These are phyloP conservation scores for Ustilago bromivora DNA, from an alignment of 1,284 basidiomycete genomes.

Conservation along the genomic window DNA sequence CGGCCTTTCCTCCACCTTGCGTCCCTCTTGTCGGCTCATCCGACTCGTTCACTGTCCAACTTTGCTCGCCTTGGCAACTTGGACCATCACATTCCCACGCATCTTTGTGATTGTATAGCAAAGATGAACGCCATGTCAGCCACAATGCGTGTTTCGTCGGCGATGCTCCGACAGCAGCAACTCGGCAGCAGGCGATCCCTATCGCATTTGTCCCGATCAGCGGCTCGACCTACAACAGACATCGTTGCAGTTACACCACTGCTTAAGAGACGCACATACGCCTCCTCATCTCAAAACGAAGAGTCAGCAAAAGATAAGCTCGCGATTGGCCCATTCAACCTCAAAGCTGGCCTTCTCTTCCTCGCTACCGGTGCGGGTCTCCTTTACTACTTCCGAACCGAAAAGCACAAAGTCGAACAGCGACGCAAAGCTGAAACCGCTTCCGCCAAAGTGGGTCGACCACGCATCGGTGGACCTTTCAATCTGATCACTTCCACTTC, in stretches of 20 bases:
- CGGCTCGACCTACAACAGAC: conserved; percentile 3
- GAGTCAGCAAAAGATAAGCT: conserved; percentile 48
- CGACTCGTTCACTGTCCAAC: neutral
- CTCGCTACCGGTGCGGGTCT: conserved; percentile 83
- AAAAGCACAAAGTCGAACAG: conserved; percentile 75
- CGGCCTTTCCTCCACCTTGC: conserved; percentile 9
- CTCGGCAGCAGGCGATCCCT: conserved; percentile 10
- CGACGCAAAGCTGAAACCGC: conserved; percentile 50
- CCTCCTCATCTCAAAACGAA: conserved; percentile 34
- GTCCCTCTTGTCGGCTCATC: neutral
- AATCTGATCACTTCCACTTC: conserved; percentile 59
- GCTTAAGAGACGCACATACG: conserved; percentile 6
- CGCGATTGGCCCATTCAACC: conserved; percentile 78
- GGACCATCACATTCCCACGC: neutral
- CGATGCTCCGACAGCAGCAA: conserved; percentile 12
- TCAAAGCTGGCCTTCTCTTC: conserved; percentile 84
- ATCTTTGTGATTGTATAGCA: neutral
- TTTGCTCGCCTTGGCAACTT: neutral
- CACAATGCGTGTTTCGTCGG: conserved; percentile 14
- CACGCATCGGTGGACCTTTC: conserved; percentile 92
- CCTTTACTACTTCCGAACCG: conserved; percentile 87
- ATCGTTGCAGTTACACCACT: neutral
- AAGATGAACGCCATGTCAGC: conserved; percentile 21
- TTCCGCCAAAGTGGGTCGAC: conserved; percentile 72
- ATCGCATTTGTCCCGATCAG: conserved; percentile 12